Percentiles rank a stretch among this genome's conserved stretches.
These are phyloP conservation scores for Erigeron canadensis DNA, from an alignment of 129 eudicot species.

Conservation along the genomic window DNA sequence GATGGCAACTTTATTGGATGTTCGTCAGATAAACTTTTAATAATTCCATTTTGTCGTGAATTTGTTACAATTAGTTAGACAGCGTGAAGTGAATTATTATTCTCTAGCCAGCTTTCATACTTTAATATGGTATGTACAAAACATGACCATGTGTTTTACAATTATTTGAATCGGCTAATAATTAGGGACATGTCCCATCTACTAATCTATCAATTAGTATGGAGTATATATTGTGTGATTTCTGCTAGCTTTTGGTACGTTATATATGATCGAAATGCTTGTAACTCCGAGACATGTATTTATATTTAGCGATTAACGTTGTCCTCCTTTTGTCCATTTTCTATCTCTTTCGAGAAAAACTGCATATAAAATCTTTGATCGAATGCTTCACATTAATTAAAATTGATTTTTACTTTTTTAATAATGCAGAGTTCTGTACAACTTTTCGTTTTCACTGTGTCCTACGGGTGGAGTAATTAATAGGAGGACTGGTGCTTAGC, in stretches of 20 bases:
- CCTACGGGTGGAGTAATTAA: no score
- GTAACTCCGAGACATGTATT: no score
- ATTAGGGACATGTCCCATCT: neutral
- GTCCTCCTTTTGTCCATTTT: no score
- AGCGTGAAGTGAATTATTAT: neutral
- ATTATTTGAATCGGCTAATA: neutral
- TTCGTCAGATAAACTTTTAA: neutral
- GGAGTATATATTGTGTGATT: neutral
- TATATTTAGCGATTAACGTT: no score
- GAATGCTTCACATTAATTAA: no score
- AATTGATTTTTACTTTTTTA: no score
- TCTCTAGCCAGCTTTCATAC: neutral
- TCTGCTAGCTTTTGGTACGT: neutral
- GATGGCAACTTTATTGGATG: neutral
- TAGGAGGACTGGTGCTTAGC: no score
- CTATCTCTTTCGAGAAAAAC: no score
- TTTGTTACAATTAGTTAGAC: neutral
- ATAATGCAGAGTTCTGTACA: no score
- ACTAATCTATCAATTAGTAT: neutral
- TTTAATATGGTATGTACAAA: neutral
- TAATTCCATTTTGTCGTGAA: neutral
- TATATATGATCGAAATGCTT: neutral
- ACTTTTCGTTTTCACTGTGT: no score
- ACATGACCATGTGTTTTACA: neutral
- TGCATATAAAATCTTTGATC: no score